phyloP scores from a whole-genome alignment of 2,329 filamentous ascomycete genomes.

The Colletotrichum tamarilloi region DNA sequence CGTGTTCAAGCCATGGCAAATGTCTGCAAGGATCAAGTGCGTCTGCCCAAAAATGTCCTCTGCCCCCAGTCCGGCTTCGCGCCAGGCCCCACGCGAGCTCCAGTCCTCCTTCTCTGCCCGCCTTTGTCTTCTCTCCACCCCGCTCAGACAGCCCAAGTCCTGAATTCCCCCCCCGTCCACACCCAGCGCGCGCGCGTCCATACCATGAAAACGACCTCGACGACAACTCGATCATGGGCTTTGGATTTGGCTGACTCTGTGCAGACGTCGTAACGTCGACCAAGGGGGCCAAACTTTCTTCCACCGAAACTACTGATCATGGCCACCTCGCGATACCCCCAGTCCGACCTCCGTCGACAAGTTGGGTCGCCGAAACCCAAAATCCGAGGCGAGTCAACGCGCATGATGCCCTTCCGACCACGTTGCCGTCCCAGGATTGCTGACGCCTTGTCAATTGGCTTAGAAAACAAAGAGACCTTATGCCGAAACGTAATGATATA shows the following conservation, averaged over 20 bases:
- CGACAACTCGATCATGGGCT: conserved; percentile 25
- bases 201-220: conserved; percentile 19
- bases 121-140: conserved; percentile 36
- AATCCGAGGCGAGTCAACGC: conserved; percentile 59
- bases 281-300: conserved; percentile 45
- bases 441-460: conserved; percentile 36
- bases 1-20: conserved; percentile 61
- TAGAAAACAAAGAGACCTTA: conserved; percentile 88
- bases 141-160: conserved; percentile 18
- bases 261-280: conserved; percentile 57
- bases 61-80: conserved; percentile 24
- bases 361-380: conserved; percentile 68
- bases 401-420: conserved; percentile 29
- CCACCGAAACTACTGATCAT: conserved; percentile 48
- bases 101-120: conserved; percentile 33
- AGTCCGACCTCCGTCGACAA: conserved; percentile 61
- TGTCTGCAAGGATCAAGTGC: conserved; percentile 56
- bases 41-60: conserved; percentile 39
- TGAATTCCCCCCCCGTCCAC: conserved; percentile 12
- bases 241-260: conserved; percentile 33
- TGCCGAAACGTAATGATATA: conserved; percentile 96
- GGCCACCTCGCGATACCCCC: conserved; percentile 58
- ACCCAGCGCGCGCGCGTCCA: conserved; percentile 28
- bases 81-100: conserved; percentile 35
- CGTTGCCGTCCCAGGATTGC: conserved; percentile 6